Evolutionary conservation across 2,329 filamentous ascomycete species (phyloP), one percentile per base, ranked within the genome.

Genomic region (Fusarium compactum): DNA sequence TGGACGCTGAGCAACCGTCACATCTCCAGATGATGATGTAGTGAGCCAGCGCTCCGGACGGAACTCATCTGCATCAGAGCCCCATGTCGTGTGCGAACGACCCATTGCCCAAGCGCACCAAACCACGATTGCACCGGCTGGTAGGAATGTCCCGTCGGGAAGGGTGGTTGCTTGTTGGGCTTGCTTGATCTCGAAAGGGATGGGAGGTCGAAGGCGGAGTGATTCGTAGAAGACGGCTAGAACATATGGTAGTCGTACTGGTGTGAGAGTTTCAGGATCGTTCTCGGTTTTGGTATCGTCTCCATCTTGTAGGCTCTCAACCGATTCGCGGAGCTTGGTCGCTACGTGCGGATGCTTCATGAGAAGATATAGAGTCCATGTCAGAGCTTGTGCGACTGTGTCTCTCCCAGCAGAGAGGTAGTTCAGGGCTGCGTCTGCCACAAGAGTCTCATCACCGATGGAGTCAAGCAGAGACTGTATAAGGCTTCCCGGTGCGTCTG

Each of bases 81-180:
- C 89, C 87, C 88, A 91, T 0, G 82, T 89, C 4, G 78, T 69
- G 12, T 69, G 77, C 1, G 89, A 90, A 14, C 89, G 82, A 67
- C 89, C 88, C 83, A 91, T 87, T 1, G 89, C 86, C 87, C 88
- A 91, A 5, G 87, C 81, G 66, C 86, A 90, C 89, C 89, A 91
- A 5, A 91, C 79, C 5, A 91, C 80, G 25, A 91, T 82, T 0
- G 88, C 82, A 15, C 80, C 76, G 29, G 78, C 75, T 1, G 88
- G 87, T 6, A 91, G 81, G 48, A 82, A 84, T 0, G 89, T 90
- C 6, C 87, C 88, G 71, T 91, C 89, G 0, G 89, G 89, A 4
- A 91, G 81, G 1, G 83, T 85, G 5, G 84, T 85, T 20, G 82
- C 76, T 55, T 81, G 76, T 25, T 84, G 82, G 64, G 84, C 84